Conservation (phyloP, 108 stramenopile genomes). For the Cyclotella cryptica region DNA sequence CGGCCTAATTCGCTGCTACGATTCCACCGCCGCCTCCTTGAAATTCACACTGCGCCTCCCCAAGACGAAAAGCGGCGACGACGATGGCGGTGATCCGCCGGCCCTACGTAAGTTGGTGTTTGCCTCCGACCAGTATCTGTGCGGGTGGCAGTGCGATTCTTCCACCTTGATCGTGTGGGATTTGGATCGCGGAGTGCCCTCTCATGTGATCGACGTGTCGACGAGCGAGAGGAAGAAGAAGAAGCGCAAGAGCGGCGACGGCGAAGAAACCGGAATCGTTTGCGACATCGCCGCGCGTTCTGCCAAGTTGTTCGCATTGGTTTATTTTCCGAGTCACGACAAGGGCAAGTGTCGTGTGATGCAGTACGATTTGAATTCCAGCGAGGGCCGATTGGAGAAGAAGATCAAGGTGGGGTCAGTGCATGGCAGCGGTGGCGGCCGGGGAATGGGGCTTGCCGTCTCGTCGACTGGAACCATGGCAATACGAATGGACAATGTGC, state of each 20-base stretch:
- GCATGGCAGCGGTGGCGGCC: not conserved
- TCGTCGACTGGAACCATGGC: conserved; percentile 9
- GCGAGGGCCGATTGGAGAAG: conserved; percentile 7
- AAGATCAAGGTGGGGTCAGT: conserved; percentile 51
- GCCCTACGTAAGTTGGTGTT: conserved; percentile 40
- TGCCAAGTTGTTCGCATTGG: conserved; percentile 22
- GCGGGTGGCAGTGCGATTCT: conserved; percentile 12
- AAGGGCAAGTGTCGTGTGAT: conserved; percentile 35
- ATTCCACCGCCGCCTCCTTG: conserved; percentile 38
- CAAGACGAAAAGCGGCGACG: not conserved
- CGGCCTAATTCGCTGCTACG: conserved; percentile 48
- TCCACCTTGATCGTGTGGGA: conserved; percentile 38
- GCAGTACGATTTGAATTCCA: conserved; percentile 41
- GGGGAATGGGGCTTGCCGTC: conserved; percentile 22
- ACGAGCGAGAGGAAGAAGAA: conserved; percentile 6
- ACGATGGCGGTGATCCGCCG: not conserved
- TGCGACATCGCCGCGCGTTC: conserved; percentile 28
- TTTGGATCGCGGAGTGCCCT: conserved; percentile 42
- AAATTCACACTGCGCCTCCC: conserved; percentile 56
- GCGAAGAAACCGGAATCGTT: conserved; percentile 11
- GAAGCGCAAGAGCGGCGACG: conserved; percentile 12
- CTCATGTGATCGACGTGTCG: conserved; percentile 22
- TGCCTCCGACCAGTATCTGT: conserved; percentile 12
- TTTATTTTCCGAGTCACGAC: conserved; percentile 1
- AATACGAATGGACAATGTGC: conserved; percentile 20